A percentile compares a stretch with the other conserved stretches of the same genome.
Evolutionary conservation across 108 stramenopile genomes (phyloP).

Genomic region (Skeletonema menzelii): DNA sequence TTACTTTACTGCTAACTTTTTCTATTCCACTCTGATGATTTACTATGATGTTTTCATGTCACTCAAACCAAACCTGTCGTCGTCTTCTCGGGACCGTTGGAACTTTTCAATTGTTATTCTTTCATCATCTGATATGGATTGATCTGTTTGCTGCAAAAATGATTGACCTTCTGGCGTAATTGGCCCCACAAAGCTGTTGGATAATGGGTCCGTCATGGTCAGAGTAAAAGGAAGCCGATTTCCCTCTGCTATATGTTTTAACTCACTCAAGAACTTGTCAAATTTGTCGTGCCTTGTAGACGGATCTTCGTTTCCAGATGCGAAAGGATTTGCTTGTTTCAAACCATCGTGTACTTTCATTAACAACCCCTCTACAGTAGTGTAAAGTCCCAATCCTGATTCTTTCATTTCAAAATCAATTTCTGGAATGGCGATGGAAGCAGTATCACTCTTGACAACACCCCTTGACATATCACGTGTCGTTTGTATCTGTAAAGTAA

Average conservation of each 20-base stretch:
- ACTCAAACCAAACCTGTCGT: conserved; percentile 66
- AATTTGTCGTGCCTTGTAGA: conserved; percentile 37
- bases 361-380: conserved; percentile 89
- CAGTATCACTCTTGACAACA: conserved; percentile 85
- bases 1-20: too few species aligned
- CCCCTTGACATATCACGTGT: conserved; percentile 77
- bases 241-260: conserved; percentile 57
- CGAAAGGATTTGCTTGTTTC: conserved; percentile 70
- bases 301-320: conserved; percentile 35
- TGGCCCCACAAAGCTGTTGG: conserved; percentile 88
- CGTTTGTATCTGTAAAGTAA: conserved; percentile 50
- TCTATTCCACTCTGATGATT: background rate
- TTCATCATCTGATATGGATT: conserved; percentile 30
- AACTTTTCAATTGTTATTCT: conserved; percentile 53
- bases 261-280: conserved; percentile 37
- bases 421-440: conserved; percentile 78
- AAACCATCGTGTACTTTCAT: conserved; percentile 65
- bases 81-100: conserved; percentile 57
- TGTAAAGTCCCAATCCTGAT: conserved; percentile 85
- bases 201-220: conserved; percentile 80
- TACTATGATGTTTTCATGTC: conserved; percentile 51
- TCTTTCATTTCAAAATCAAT: conserved; percentile 63
- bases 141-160: background rate
- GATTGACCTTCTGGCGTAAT: background rate
- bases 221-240: conserved; percentile 78